These are phyloP conservation scores for Sanghuangporus weigelae DNA, from an alignment of 1,284 basidiomycete species.

Conservation along the genomic window DNA sequence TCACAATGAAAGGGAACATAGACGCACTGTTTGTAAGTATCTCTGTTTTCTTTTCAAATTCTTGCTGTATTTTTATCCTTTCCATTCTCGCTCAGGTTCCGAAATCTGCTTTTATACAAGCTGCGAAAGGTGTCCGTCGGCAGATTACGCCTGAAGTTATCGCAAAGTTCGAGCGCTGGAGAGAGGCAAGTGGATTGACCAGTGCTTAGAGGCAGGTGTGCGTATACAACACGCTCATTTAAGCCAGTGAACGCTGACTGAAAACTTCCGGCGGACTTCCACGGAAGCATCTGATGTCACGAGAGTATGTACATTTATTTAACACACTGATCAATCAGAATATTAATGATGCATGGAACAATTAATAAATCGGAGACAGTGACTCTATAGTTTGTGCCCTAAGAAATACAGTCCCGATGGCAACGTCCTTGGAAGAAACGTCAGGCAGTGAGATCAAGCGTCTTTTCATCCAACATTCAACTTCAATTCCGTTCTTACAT, in stretches of 20 bases:
- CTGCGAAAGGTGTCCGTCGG: slow-evolving; percentile 67
- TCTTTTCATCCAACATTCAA: too few relatives aligned
- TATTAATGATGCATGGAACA: too few relatives aligned
- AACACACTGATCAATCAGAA: too few relatives aligned
- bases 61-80: not conserved
- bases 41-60: not conserved
- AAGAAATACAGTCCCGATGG: too few relatives aligned
- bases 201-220: slow-evolving; percentile 2
- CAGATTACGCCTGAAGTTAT: slow-evolving; percentile 87
- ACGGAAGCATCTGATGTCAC: too few relatives aligned
- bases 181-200: slow-evolving; percentile 30
- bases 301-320: too few relatives aligned
- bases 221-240: not conserved
- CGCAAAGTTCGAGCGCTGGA: slow-evolving; percentile 65
- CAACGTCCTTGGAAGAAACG: too few relatives aligned
- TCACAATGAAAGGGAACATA: slow-evolving; percentile 86
- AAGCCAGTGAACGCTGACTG: not conserved
- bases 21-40: slow-evolving; percentile 65
- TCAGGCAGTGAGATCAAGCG: too few relatives aligned
- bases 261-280: not conserved
- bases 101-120: slow-evolving; percentile 68
- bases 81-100: slow-evolving; percentile 51
- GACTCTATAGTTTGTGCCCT: too few relatives aligned
- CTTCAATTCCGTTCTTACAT: too few relatives aligned
- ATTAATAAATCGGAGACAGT: too few relatives aligned